Percentiles rank a stretch among this genome's conserved stretches.
Conservation (phyloP, 2,329 filamentous ascomycete species). For the Apiospora phragmitis region DNA sequence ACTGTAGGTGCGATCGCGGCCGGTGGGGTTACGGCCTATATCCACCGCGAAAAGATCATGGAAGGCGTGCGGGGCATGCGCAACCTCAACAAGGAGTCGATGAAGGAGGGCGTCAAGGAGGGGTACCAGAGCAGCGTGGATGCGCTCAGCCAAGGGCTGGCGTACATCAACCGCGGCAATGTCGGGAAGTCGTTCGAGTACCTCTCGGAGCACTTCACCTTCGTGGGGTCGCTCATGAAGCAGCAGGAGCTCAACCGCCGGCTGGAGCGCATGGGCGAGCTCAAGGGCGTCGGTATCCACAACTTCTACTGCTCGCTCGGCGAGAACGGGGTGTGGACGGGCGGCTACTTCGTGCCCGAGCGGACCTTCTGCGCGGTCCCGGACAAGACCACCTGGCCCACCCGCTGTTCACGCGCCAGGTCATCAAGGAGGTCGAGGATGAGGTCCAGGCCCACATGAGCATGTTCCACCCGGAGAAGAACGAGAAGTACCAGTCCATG, state of each 20-base stretch:
- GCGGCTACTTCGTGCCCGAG: conserved; percentile 61
- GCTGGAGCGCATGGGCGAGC: conserved; percentile 60
- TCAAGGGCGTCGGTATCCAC: conserved; percentile 67
- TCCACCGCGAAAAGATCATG: conserved; percentile 70
- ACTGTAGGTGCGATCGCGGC: conserved; percentile 80
- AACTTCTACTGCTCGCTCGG: conserved; percentile 79
- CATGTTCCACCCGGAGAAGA: conserved; percentile 63
- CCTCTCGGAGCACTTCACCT: conserved; percentile 81
- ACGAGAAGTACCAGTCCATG: conserved; percentile 65
- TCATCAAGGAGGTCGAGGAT: conserved; percentile 66
- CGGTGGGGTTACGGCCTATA: conserved; percentile 79
- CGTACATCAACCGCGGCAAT: conserved; percentile 58
- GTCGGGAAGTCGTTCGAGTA: conserved; percentile 72
- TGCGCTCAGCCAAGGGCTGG: conserved; percentile 52
- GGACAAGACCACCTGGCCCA: conserved; percentile 44
- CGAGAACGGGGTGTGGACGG: conserved; percentile 64
- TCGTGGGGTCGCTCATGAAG: conserved; percentile 77
- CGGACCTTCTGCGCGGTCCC: conserved; percentile 80
- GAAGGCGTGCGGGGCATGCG: conserved; percentile 47
- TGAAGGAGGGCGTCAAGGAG: conserved; percentile 46
- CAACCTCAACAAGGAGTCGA: conserved; percentile 47
- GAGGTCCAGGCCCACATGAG: conserved; percentile 73
- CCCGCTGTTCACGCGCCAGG: conserved; percentile 49
- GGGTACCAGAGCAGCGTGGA: conserved; percentile 51
- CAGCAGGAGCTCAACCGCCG: conserved; percentile 70